Evolutionary conservation across 2,329 filamentous ascomycete genomes (phyloP).

Genomic region (Trichophyton benhamiae): DNA sequence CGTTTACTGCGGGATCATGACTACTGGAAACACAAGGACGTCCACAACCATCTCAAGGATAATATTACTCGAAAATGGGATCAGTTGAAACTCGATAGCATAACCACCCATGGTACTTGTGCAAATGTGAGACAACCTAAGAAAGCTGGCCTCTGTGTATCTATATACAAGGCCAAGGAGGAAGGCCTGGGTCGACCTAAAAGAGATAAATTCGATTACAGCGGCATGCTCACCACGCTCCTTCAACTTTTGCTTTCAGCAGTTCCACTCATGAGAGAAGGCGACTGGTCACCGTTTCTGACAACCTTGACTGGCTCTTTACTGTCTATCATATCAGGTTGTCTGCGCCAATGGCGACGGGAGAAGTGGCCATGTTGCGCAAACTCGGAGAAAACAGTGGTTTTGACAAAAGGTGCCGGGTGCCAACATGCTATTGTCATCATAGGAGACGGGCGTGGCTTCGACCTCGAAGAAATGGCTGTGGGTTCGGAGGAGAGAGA

Average conservation of each 20-base stretch:
- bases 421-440: conserved; percentile 31
- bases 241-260: conserved; percentile 24
- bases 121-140: neutral
- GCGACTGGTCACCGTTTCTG: conserved; percentile 32
- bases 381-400: conserved; percentile 20
- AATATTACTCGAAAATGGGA: conserved; percentile 16
- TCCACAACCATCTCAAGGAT: neutral
- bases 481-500: conserved; percentile 11
- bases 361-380: conserved; percentile 35
- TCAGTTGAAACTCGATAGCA: neutral
- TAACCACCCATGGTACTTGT: neutral
- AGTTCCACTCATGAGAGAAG: conserved; percentile 22
- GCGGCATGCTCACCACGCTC: conserved; percentile 15
- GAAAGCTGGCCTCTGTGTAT: conserved; percentile 6
- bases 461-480: conserved; percentile 35
- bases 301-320: conserved; percentile 29
- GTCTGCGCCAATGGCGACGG: conserved; percentile 31
- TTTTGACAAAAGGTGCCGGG: conserved; percentile 34
- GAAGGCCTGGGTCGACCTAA: neutral
- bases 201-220: conserved; percentile 18
- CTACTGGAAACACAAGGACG: conserved; percentile 11
- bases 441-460: conserved; percentile 21
- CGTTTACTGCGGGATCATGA: conserved; percentile 34
- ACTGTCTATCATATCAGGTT: conserved; percentile 26
- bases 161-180: conserved; percentile 2